Conservation (phyloP, 1,139 yeast genomes). For the Trichomonascaceae sp. region DNA sequence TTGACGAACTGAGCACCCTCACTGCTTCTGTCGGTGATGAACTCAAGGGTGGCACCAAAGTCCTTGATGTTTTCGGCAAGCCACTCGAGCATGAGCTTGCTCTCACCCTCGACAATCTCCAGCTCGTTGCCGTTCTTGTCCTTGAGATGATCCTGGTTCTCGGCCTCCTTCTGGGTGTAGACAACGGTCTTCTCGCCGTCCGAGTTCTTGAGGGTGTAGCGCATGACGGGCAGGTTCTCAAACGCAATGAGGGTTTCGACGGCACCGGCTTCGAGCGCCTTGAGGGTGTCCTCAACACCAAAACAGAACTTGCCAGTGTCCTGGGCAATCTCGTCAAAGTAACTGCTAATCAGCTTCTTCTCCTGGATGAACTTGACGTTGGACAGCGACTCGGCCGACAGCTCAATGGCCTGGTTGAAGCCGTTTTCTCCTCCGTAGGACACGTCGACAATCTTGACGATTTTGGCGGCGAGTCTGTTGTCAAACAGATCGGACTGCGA, state of each 20-base stretch:
- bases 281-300: constrained; percentile 91
- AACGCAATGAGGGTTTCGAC: constrained; percentile 85
- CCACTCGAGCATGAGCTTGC: constrained; percentile 69
- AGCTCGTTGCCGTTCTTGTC: constrained; percentile 83
- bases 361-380: constrained; percentile 97
- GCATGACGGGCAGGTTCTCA: constrained; percentile 74
- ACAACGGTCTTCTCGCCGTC: constrained; percentile 65
- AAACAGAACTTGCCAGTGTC: constrained; percentile 96
- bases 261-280: constrained; percentile 93
- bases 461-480: constrained; percentile 71
- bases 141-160: constrained; percentile 49
- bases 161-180: constrained; percentile 50
- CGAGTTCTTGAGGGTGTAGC: constrained; percentile 74
- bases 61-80: constrained; percentile 89
- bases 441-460: constrained; percentile 86
- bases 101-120: constrained; percentile 72
- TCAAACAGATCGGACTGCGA: constrained; percentile 89
- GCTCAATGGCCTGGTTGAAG: constrained; percentile 95
- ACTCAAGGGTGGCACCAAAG: constrained; percentile 90
- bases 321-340: constrained; percentile 93
- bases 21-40: constrained; percentile 89
- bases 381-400: constrained; percentile 91
- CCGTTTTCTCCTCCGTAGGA: constrained; percentile 99
- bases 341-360: constrained; percentile 81
- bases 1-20: constrained; percentile 97